Percentiles rank a stretch among this genome's conserved stretches.
Evolutionary conservation across 2,329 filamentous ascomycete genomes (phyloP).

Genomic region (Penicillium rolfsii): DNA sequence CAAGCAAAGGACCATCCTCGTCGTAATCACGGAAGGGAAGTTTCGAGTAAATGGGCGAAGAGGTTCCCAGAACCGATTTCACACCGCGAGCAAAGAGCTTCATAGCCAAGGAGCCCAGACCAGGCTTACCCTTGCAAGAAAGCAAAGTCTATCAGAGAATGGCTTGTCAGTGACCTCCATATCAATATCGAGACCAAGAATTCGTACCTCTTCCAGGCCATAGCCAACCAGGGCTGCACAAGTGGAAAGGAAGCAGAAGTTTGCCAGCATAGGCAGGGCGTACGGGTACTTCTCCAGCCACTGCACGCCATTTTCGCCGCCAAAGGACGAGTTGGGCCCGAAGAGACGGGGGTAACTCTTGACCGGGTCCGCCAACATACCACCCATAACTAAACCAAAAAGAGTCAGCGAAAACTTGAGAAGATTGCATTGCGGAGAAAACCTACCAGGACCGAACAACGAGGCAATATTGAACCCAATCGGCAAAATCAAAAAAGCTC

Average conservation of each 20-base stretch:
- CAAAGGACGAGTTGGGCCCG: conserved; percentile 60
- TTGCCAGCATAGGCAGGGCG: conserved; percentile 69
- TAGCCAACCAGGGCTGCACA: conserved; percentile 62
- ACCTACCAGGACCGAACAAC: conserved; percentile 53
- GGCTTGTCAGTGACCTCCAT: not conserved
- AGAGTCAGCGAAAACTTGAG: conserved; percentile 6
- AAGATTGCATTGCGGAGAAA: conserved; percentile 38
- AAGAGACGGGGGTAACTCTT: conserved; percentile 66
- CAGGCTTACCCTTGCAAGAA: conserved; percentile 52
- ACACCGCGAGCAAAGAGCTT: conserved; percentile 34
- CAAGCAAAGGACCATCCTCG: conserved; percentile 39
- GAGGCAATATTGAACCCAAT: conserved; percentile 70
- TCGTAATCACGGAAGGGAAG: conserved; percentile 43
- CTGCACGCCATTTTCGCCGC: conserved; percentile 58
- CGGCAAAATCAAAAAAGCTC: conserved; percentile 62
- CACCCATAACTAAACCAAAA: conserved; percentile 59
- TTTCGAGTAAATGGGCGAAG: conserved; percentile 38
- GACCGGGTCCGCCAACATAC: conserved; percentile 68
- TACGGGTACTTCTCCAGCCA: conserved; percentile 69
- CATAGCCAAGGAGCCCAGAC: conserved; percentile 45
- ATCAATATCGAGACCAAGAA: not conserved
- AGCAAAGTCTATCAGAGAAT: conserved; percentile 49
- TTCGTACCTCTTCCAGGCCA: conserved; percentile 63
- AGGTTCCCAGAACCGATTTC: conserved; percentile 32
- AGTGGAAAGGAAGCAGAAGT: conserved; percentile 60